Percentiles rank a stretch among this genome's conserved stretches.
phyloP scores from a whole-genome alignment of 768 basidiomycete species.

The Tricholoma furcatifolium region DNA sequence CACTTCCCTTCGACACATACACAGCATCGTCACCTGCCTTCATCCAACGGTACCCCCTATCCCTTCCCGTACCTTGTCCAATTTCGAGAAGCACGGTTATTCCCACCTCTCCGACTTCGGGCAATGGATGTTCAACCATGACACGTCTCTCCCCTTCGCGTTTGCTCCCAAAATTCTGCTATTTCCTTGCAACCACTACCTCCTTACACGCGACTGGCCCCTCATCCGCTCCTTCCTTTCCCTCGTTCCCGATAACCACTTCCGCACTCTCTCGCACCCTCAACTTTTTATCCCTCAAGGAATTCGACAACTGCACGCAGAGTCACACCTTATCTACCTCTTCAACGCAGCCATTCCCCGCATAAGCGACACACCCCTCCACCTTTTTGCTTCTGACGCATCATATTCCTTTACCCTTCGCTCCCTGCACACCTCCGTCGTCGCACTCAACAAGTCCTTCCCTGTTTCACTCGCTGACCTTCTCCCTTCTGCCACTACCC shows the following conservation, averaged over 20 bases:
- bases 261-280: background rate
- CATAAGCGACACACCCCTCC: background rate
- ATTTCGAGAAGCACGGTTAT: too few relatives aligned
- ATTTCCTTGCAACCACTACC: background rate
- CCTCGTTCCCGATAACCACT: background rate
- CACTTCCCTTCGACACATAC: background rate
- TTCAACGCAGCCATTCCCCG: background rate
- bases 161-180: constrained; percentile 14
- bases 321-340: background rate
- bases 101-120: background rate
- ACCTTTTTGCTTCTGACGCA: background rate
- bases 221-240: background rate
- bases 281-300: background rate
- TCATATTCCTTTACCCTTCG: background rate
- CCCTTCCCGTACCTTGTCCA: too few relatives aligned
- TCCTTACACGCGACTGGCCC: background rate
- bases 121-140: background rate
- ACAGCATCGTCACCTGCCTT: background rate
- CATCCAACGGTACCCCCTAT: background rate
- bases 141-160: constrained; percentile 9
- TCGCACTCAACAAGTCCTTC: background rate
- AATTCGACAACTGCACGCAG: background rate
- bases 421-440: background rate
- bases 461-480: background rate
- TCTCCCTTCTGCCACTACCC: background rate